Evolutionary conservation across 345 rosid genomes (phyloP).

Genomic region (Acer campestre): DNA sequence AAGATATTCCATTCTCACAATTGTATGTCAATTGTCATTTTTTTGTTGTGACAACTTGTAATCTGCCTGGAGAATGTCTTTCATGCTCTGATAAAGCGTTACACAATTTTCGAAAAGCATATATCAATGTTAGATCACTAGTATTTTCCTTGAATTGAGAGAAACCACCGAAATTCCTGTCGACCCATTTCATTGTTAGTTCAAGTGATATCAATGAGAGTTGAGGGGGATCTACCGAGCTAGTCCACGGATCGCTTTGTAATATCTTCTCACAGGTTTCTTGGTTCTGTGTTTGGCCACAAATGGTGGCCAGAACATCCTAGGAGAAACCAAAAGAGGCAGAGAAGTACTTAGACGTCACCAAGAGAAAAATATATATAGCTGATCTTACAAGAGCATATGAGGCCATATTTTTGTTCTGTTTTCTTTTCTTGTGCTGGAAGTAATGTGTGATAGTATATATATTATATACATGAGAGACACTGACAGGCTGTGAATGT

Average conservation of each 20-base stretch:
- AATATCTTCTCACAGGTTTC: conserved; percentile 22
- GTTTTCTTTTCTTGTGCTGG: neutral
- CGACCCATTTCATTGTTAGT: conserved; percentile 15
- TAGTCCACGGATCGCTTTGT: conserved; percentile 19
- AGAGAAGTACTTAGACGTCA: neutral
- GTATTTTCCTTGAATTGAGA: neutral
- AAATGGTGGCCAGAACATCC: neutral
- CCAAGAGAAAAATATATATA: neutral
- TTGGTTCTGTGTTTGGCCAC: conserved; percentile 29
- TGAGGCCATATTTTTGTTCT: neutral
- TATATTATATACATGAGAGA: too few species aligned
- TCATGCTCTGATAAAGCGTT: conserved; percentile 15
- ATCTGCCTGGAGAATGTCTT: conserved; percentile 13
- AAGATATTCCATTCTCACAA: conserved; percentile 30
- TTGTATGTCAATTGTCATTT: conserved; percentile 13
- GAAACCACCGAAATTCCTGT: neutral
- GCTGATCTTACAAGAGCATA: neutral
- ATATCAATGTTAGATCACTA: neutral
- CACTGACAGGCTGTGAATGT: too few species aligned
- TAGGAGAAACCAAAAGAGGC: conserved; percentile 16
- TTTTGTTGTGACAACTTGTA: conserved; percentile 16
- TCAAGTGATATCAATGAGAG: conserved; percentile 31
- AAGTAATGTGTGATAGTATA: too few species aligned
- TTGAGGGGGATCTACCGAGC: conserved; percentile 25
- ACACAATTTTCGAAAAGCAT: conserved; percentile 6